phyloP scores from a whole-genome alignment of 169 alveolate genomes.

The Eimeria zaria region DNA sequence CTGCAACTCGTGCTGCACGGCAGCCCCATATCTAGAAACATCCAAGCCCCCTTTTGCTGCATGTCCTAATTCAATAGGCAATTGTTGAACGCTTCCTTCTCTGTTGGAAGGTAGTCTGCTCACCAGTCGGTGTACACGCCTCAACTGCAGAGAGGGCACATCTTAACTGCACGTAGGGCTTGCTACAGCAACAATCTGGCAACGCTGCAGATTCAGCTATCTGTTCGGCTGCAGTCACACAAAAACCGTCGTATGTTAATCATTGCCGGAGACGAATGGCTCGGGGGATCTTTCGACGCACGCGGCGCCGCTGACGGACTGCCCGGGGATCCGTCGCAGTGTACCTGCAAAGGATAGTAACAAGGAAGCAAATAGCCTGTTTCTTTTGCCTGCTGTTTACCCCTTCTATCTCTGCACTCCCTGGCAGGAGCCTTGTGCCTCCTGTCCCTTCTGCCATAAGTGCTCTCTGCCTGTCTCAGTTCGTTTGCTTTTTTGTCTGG shows the following conservation, averaged over 20 bases:
- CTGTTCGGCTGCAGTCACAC: neutral
- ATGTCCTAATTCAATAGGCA: too few relatives aligned
- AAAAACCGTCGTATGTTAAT: neutral
- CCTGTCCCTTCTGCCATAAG: neutral
- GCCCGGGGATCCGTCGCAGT: conserved; percentile 57
- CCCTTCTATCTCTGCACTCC: neutral
- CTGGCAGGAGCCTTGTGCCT: neutral
- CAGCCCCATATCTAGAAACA: too few relatives aligned
- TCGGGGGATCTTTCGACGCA: conserved; percentile 4
- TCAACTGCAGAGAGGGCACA: too few relatives aligned
- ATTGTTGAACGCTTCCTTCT: too few relatives aligned
- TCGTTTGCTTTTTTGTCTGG: neutral
- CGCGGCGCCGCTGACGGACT: conserved; percentile 28
- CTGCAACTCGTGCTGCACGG: too few relatives aligned
- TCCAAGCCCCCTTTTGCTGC: too few relatives aligned
- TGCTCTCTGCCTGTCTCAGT: neutral
- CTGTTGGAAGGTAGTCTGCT: too few relatives aligned
- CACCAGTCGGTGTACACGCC: too few relatives aligned
- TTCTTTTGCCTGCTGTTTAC: neutral
- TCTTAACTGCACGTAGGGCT: too few relatives aligned
- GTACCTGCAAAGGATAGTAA: neutral
- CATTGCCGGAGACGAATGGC: conserved; percentile 14
- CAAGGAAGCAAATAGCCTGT: neutral
- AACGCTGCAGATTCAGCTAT: neutral
- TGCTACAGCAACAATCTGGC: neutral